Base-by-base conservation (phyloP, 108 stramenopile genomes). In the Fistulifera pelliculosa region DNA sequence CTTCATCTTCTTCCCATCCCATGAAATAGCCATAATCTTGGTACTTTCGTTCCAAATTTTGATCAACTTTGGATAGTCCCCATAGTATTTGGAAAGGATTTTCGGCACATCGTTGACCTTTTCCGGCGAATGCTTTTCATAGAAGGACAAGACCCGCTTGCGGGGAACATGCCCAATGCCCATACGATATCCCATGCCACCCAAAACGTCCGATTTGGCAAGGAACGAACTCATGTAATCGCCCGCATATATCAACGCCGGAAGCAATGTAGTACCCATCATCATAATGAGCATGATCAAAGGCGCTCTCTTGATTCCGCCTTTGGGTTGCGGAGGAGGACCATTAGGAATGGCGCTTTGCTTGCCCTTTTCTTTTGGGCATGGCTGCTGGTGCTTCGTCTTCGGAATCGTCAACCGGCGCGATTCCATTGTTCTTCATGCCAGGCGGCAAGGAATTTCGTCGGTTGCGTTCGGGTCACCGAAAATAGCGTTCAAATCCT, bases 21-120 rank as follows among this genome's bases (percentile, higher is more conserved):
- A 94, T 39, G 60, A 94, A 94, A 62, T 90, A 94, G 1, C 92
- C 92, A 43, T 94, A 94, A 55, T 94, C 92, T 23, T 71, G 74
- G 49, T 94, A 94, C 68, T 94, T 94, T 28, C 88, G 78, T 69
- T 94, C 92, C 54, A 94, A 58, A 56, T 73, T 78, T 87, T 86
- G 49, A 82, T 60, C 18, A 94, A 65, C 44, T 83, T 85, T 22
- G 84, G 84, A 56, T 94, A 94, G 61, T 94, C 86, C 6, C 93
- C 93, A 49, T 90, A 88, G 53, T 94, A 81, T 53, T 90, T 94
- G 47, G 76, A 50, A 25, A 94, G 68, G 17, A 90, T 86, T 2
- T 67, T 41, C 10, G 79, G 79, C 0, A 90, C 87, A 38, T 88
- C 83, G 18, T 58, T 47, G 3, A 94, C 27, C 54, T 94, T 90